These are phyloP conservation scores for Mycena maculata DNA, from an alignment of 768 basidiomycete species.

Conservation along the genomic window DNA sequence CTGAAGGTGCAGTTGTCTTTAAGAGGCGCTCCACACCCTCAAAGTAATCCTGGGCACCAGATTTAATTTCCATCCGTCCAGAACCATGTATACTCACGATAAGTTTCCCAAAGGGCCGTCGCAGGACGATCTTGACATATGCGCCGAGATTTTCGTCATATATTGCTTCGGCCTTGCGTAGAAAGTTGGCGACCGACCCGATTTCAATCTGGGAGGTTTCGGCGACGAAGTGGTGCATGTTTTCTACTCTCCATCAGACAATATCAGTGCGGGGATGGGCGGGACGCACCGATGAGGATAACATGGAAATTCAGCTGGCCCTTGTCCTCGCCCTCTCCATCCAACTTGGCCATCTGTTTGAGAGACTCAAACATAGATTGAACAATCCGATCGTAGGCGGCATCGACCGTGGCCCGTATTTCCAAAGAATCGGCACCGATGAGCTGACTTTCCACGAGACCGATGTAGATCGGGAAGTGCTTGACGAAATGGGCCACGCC, in stretches of 20 bases:
- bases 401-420: constrained; percentile 81
- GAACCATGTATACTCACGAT: constrained; percentile 65
- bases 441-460: constrained; percentile 86
- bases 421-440: constrained; percentile 80
- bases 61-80: neutral
- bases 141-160: constrained; percentile 91
- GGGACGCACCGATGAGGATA: constrained; percentile 89
- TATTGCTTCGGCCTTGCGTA: constrained; percentile 79
- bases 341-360: constrained; percentile 96
- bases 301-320: constrained; percentile 97
- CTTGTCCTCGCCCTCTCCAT: constrained; percentile 94
- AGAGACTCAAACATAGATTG: constrained; percentile 92
- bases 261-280: too few species aligned
- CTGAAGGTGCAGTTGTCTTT: constrained; percentile 80
- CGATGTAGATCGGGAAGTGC: constrained; percentile 90
- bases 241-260: constrained; percentile 67
- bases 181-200: constrained; percentile 69
- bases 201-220: constrained; percentile 82
- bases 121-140: constrained; percentile 88
- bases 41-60: constrained; percentile 84
- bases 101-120: constrained; percentile 87
- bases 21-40: constrained; percentile 91
- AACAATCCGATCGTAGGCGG: constrained; percentile 89
- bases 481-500: constrained; percentile 94
- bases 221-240: constrained; percentile 94